These are phyloP conservation scores for Lipomyces orientalis DNA, from an alignment of 805 yeast species.

Conservation along the genomic window DNA sequence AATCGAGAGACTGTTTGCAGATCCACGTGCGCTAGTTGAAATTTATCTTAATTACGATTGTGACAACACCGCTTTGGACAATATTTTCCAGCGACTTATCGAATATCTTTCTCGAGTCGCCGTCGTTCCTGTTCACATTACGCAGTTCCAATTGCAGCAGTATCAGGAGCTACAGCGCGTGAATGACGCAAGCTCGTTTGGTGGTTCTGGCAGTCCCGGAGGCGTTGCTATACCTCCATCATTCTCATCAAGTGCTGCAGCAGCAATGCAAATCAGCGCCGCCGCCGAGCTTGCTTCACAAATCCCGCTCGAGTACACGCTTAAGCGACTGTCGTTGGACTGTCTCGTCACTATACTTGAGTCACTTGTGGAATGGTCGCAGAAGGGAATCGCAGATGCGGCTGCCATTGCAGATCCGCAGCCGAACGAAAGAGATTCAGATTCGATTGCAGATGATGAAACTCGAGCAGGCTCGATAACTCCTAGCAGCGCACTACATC, in stretches of 20 bases:
- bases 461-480: slow-evolving; percentile 6
- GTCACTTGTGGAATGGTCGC: slow-evolving; percentile 87
- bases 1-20: slow-evolving; percentile 81
- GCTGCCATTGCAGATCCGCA: background rate
- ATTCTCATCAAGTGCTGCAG: slow-evolving; percentile 59
- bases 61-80: slow-evolving; percentile 74
- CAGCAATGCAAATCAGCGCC: slow-evolving; percentile 21
- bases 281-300: slow-evolving; percentile 18
- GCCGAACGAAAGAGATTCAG: slow-evolving; percentile 21
- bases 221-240: slow-evolving; percentile 59
- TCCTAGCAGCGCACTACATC: slow-evolving; percentile 2
- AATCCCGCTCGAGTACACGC: slow-evolving; percentile 75
- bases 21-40: slow-evolving; percentile 90
- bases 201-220: slow-evolving; percentile 17
- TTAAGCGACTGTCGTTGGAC: slow-evolving; percentile 79
- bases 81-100: slow-evolving; percentile 81
- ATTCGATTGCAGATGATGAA: slow-evolving; percentile 23
- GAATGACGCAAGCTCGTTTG: slow-evolving; percentile 18
- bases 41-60: slow-evolving; percentile 95
- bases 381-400: slow-evolving; percentile 52
- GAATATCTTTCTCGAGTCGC: slow-evolving; percentile 78
- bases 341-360: slow-evolving; percentile 81
- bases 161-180: slow-evolving; percentile 51
- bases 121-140: slow-evolving; percentile 70
- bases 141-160: slow-evolving; percentile 66